Base-by-base conservation (phyloP, 202 grass and related monocot genomes). In the Musa balbisiana region DNA sequence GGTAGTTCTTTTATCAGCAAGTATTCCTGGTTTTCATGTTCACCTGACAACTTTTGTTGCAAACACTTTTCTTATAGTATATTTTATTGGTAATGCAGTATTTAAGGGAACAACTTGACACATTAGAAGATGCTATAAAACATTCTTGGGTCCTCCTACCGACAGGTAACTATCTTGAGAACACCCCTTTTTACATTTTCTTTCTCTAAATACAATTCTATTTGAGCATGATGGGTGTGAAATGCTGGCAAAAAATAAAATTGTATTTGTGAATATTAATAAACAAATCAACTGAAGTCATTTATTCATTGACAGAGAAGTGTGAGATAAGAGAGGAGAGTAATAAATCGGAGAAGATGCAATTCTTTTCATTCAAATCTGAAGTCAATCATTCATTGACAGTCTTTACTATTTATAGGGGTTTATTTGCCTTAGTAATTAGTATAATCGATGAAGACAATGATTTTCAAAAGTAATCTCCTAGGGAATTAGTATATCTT, bases 61-160 rank as follows among this genome's bases (percentile, higher is more conserved):
- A 10, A 19, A 51, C 8, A 14, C 11, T 70, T 51, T 70, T 11
- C 64, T 62, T 73, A 76, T 84, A 62, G 49, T 62, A 78, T 82
- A 25, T 84, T 24, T 69, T 33, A 56, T 24, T 81, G 79, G 78
- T 88, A 51, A 26, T 72, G 67, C 79, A 95, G 92, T 95, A 83
- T 72, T 83, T 95, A 63, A 85, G 88, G 71, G 82, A 95, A 67
- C 86, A 95, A 82, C 92, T 95, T 73, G 92, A 95, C 81, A 81
- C 68, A 53, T 74, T 95, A 78, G 88, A 95, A 85, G 88, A 91
- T 64, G 71, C 79, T 69, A 91, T 95, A 83, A 95, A 88, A 87
- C 77, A 82, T 55, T 89, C 77, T 71, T 95, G 92, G 88, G 74
- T 58, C 52, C 77, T 80, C 75, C 76, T 89, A 52, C 80, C 83